Base-by-base conservation (phyloP, 352 stramenopile species). In the Pythium periplocum region DNA sequence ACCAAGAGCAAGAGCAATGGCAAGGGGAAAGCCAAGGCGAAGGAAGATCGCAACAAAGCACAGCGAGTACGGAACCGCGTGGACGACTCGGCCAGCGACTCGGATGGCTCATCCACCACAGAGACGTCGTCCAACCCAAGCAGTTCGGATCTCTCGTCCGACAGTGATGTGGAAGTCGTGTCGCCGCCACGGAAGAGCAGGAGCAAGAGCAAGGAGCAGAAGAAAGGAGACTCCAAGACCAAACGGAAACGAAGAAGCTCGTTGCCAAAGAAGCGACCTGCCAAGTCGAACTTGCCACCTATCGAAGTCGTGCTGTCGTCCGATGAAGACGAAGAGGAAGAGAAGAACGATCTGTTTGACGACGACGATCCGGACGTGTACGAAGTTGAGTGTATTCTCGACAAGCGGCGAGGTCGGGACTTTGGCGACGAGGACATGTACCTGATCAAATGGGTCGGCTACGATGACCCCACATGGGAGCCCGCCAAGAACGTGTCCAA, bases 371-470 rank as follows among this genome's bases (percentile, higher is more conserved):
- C 81, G 26, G 78, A 92, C 42, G 81, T 92, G 63, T 92, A 89
- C 62, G 81, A 92, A 45, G 81, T 92, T 44, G 81, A 92, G 56
- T 68, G 57, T 12, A 86, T 92, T 45, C 50, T 90, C 12, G 58
- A 80, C 32, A 90, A 88, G 62, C 73, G 72, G 36, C 52, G 57
- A 2, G 74, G 70, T 1, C 51, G 64, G 17, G 38, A 41, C 43
- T 87, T 78, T 42, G 78, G 81, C 8, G 69, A 89, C 8, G 51
- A 62, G 2, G 81, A 90, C 42, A 46, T 78, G 73, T 92, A 92
- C 55, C 61, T 87, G 36, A 87, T 92, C 55, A 90, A 90, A 55
- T 92, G 81, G 81, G 77, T 87, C 46, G 81, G 78, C 33, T 92
- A 92, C 57, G 71, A 88, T 1, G 81, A 90, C 56, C 70, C 78